Evolutionary conservation across 805 yeast genomes (phyloP), one percentile per base, ranked within the genome.

Genomic region (Yarrowia sp.): DNA sequence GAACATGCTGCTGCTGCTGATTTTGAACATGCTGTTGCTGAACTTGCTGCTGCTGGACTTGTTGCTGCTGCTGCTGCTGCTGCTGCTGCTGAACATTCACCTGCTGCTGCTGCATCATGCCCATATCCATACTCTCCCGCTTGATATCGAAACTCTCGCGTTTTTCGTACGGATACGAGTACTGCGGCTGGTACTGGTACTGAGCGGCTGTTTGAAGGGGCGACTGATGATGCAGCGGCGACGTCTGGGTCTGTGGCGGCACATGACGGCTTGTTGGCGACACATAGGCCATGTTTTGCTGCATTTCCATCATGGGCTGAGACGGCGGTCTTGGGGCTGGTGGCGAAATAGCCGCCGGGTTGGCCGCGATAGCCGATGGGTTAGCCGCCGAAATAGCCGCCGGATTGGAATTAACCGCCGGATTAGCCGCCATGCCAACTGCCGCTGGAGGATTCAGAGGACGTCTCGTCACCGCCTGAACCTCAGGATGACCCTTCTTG

Each of bases 281-380:
- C 11, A 35, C 41, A 13, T 50, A 50, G 3, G 57, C 57, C 57
- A 50, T 17, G 39, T 17, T 17, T 13, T 36, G 58, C 32, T 8
- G 42, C 58, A 51, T 51, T 0, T 51, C 60, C 60, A 51, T 38
- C 60, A 51, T 38, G 0, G 60, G 60, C n/a, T 51, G 60, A 3
- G 60, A 51, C 1, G 44, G 44, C 1, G 60, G 60, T 7, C 50
- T 39, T 0, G 36, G 18, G 36, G 22, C 31, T 14, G 45, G 45
- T 3, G 45, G 5, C 28, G 28, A 22, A 22, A 22, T 22, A 22
- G 28, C 4, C 28, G 28, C 28, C 28, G n/a, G n/a, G n/a, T n/a
- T 22, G 28, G 28, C n/a, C n/a, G n/a, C n/a, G n/a, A n/a, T n/a
- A n/a, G n/a, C n/a, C n/a, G n/a, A n/a, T n/a, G n/a, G n/a, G n/a